Evolutionary conservation across 768 basidiomycete genomes (phyloP).

Genomic region (Glaciozyma antarctica): DNA sequence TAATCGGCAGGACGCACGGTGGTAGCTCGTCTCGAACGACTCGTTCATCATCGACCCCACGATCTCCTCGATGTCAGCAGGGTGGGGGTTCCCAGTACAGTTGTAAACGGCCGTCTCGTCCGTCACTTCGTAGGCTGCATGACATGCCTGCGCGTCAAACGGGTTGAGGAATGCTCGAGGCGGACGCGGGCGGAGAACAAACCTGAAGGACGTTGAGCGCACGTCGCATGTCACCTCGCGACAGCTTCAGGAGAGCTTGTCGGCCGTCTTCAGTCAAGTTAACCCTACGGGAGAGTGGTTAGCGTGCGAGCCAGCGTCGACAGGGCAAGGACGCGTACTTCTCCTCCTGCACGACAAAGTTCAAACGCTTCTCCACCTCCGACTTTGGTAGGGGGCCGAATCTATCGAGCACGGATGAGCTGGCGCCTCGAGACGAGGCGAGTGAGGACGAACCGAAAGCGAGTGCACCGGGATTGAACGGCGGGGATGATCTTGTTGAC

Average conservation of each 20-base stretch:
- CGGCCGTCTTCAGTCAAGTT: constrained; percentile 77
- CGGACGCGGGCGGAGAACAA: not conserved
- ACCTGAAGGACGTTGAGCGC: constrained; percentile 87
- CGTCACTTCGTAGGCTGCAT: constrained; percentile 82
- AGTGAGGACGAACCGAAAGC: constrained; percentile 52
- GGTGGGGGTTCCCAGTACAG: constrained; percentile 94
- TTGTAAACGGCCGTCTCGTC: constrained; percentile 89
- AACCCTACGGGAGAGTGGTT: constrained; percentile 49
- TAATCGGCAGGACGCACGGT: constrained; percentile 35
- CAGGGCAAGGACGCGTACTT: constrained; percentile 47
- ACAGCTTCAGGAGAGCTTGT: constrained; percentile 82
- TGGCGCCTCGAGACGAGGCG: not conserved
- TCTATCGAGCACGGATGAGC: constrained; percentile 9
- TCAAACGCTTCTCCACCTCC: constrained; percentile 76
- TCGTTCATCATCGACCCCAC: constrained; percentile 93
- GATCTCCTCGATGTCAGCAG: constrained; percentile 82
- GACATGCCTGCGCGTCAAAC: constrained; percentile 55
- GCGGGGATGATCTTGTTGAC: constrained; percentile 99
- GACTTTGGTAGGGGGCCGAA: constrained; percentile 81
- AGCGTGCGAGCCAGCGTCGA: not conserved
- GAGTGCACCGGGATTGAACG: constrained; percentile 94
- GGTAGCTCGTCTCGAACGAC: constrained; percentile 83
- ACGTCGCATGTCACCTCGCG: constrained; percentile 92
- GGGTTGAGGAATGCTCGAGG: not conserved
- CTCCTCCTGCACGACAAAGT: constrained; percentile 71